Conservation (phyloP, 768 basidiomycete species). For the Tricholoma saponaceum region DNA sequence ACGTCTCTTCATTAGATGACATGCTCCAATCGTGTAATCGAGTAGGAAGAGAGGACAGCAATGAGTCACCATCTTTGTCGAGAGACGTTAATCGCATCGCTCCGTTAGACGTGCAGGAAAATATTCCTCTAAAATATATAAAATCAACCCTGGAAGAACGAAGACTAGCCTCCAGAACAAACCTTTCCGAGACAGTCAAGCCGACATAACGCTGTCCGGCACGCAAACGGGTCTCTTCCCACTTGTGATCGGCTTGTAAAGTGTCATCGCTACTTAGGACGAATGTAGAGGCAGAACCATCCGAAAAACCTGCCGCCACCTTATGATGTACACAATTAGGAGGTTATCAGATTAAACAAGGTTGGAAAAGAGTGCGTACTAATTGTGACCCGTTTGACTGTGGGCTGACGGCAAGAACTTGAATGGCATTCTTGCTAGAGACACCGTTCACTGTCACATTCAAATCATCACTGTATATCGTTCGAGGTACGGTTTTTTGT, state of each 20-base stretch:
- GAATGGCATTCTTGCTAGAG: constrained; percentile 27
- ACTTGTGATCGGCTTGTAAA: constrained; percentile 40
- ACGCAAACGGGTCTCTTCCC: constrained; percentile 64
- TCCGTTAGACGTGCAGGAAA: constrained; percentile 75
- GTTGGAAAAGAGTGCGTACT: constrained; percentile 29
- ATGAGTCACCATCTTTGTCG: constrained; percentile 18
- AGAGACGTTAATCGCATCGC: constrained; percentile 51
- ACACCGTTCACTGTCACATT: too few relatives aligned
- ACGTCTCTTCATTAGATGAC: constrained; percentile 45
- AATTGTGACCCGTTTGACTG: constrained; percentile 25
- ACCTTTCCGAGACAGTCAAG: constrained; percentile 49
- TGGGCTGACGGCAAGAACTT: constrained; percentile 27
- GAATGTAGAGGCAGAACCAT: constrained; percentile 50
- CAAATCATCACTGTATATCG: constrained; percentile 23
- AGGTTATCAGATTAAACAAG: background rate
- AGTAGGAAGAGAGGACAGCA: constrained; percentile 51
- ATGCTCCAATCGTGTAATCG: constrained; percentile 68
- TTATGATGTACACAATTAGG: constrained; percentile 24
- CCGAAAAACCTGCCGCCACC: constrained; percentile 62
- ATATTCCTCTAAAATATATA: constrained; percentile 38
- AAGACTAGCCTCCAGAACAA: constrained; percentile 13
- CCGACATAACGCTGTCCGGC: constrained; percentile 57
- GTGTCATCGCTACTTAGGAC: constrained; percentile 37
- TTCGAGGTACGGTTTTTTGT: constrained; percentile 23
- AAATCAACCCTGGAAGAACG: background rate